phyloP scores from a whole-genome alignment of 2,329 filamentous ascomycete genomes.

The Talaromyces sp. region DNA sequence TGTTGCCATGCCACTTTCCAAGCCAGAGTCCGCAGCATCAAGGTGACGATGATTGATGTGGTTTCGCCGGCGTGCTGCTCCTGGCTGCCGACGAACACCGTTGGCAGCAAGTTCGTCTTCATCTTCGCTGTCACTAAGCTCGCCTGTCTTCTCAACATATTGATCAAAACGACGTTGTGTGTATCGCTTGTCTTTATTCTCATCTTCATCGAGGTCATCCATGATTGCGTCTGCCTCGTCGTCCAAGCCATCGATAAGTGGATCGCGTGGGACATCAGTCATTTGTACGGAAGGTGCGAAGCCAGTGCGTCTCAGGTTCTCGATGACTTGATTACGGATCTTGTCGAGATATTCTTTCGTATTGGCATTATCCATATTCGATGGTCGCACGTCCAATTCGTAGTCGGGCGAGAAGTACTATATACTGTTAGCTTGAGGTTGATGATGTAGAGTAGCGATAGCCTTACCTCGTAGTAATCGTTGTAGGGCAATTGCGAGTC shows the following conservation, averaged over 20 bases:
- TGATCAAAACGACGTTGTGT: slow-evolving; percentile 82
- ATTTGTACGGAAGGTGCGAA: slow-evolving; percentile 63
- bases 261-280: slow-evolving; percentile 60
- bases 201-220: slow-evolving; percentile 75
- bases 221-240: slow-evolving; percentile 64
- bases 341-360: slow-evolving; percentile 66
- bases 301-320: slow-evolving; percentile 63
- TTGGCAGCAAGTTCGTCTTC: slow-evolving; percentile 71
- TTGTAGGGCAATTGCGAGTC: slow-evolving; percentile 84
- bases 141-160: slow-evolving; percentile 69
- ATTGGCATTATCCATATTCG: slow-evolving; percentile 71
- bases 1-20: slow-evolving; percentile 51
- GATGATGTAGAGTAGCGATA: not conserved
- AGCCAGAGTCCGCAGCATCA: slow-evolving; percentile 52
- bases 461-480: slow-evolving; percentile 76
- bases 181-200: slow-evolving; percentile 77
- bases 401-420: slow-evolving; percentile 68
- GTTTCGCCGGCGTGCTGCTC: slow-evolving; percentile 50
- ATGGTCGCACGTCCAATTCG: slow-evolving; percentile 65
- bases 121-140: slow-evolving; percentile 84
- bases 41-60: slow-evolving; percentile 62
- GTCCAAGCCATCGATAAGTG: slow-evolving; percentile 54
- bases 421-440: not conserved
- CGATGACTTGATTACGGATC: slow-evolving; percentile 63
- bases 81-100: slow-evolving; percentile 62